Conservation (phyloP, 176 grass and related monocot genomes). For the Bothriochloa decipiens region DNA sequence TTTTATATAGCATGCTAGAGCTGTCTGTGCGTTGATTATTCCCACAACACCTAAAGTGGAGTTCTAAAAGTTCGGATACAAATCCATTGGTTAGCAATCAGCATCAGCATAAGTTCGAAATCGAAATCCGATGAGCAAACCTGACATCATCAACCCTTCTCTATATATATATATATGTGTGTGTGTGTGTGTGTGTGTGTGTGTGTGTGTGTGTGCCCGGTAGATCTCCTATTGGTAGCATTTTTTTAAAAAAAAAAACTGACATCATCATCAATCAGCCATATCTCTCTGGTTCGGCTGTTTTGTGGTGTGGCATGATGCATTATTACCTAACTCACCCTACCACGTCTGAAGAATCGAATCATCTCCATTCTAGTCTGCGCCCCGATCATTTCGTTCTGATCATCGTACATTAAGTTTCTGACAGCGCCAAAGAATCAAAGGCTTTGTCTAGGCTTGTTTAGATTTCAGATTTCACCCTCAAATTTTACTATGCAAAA, state of each 20-base stretch:
- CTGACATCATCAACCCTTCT: constrained; percentile 11
- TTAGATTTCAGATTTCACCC: no score
- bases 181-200: no score
- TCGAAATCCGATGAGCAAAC: neutral
- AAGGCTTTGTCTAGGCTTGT: no score
- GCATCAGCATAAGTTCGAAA: neutral
- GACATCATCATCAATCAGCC: neutral
- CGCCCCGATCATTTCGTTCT: neutral
- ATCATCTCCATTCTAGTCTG: neutral
- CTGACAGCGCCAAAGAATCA: no score
- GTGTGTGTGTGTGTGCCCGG: no score
- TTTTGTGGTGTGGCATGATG: neutral
- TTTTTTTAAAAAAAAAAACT: no score
- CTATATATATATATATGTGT: no score
- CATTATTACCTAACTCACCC: neutral
- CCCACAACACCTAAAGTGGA: neutral
- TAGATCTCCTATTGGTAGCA: no score
- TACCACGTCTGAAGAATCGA: neutral
- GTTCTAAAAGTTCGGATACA: neutral
- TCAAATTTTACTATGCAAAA: no score
- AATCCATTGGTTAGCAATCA: neutral
- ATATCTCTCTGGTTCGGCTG: neutral
- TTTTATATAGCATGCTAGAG: neutral
- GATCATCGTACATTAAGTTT: neutral
- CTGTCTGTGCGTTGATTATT: neutral